Percentiles rank a stretch among this genome's conserved stretches.
Evolutionary conservation across 345 rosid species (phyloP).

Genomic region (Iberis pinnata): DNA sequence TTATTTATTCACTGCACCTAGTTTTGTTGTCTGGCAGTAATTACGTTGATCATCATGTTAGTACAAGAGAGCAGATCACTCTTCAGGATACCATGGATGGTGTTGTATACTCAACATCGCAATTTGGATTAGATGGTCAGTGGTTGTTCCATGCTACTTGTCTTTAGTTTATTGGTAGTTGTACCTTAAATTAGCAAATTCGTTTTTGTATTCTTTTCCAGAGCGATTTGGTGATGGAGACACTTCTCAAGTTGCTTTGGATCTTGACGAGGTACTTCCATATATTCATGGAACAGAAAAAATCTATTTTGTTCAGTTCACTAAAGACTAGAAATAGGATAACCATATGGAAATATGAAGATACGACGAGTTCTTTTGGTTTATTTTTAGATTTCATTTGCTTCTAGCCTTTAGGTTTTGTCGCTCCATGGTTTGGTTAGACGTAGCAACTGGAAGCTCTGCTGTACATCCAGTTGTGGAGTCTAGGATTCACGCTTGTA

Average conservation of each 20-base stretch:
- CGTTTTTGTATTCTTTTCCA: constrained; percentile 32
- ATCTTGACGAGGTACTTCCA: constrained; percentile 87
- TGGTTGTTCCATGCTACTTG: constrained; percentile 18
- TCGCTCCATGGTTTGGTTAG: constrained; percentile 11
- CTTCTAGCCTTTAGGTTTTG: constrained; percentile 7
- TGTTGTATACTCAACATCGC: constrained; percentile 81
- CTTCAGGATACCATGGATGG: constrained; percentile 98
- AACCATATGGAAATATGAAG: constrained; percentile 2
- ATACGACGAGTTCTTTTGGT: neutral
- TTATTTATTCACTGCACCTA: constrained; percentile 10
- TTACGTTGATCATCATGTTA: constrained; percentile 91
- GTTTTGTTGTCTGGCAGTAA: constrained; percentile 48
- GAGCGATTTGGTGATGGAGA: constrained; percentile 99
- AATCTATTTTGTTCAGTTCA: constrained; percentile 3
- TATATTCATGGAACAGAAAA: neutral
- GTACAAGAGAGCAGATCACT: constrained; percentile 95
- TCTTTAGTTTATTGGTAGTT: constrained; percentile 11
- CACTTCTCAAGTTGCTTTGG: constrained; percentile 79
- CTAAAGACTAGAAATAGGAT: constrained; percentile 11
- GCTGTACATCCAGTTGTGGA: constrained; percentile 17
- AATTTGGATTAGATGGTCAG: constrained; percentile 97
- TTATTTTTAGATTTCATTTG: constrained; percentile 9
- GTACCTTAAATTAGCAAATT: constrained; percentile 12
- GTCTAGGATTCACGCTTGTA: constrained; percentile 5
- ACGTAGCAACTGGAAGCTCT: constrained; percentile 11